These are phyloP conservation scores for Kalmusia sp. DNA, from an alignment of 2,329 filamentous ascomycete genomes.

Conservation along the genomic window DNA sequence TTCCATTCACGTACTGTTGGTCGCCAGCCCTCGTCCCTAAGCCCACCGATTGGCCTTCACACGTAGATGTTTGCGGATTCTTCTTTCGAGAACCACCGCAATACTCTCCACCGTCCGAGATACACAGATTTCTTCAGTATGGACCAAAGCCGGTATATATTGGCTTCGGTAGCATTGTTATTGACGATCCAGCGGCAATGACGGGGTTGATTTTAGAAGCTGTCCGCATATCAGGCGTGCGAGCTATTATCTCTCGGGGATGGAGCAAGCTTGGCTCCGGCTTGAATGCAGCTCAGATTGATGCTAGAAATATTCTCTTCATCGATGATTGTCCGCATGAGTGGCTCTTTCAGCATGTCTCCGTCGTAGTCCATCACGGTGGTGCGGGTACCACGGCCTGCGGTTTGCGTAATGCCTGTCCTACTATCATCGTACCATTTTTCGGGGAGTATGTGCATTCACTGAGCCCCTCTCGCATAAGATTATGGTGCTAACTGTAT, in stretches of 20 bases:
- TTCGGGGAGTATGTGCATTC: slow-evolving; percentile 53
- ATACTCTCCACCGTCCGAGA: slow-evolving; percentile 47
- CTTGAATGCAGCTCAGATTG: slow-evolving; percentile 18
- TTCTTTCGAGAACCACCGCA: slow-evolving; percentile 47
- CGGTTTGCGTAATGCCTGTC: slow-evolving; percentile 57
- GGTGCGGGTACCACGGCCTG: slow-evolving; percentile 65
- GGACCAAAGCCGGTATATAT: slow-evolving; percentile 61
- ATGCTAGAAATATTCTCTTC: slow-evolving; percentile 53
- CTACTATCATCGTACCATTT: slow-evolving; percentile 62
- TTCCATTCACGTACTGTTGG: slow-evolving; percentile 57
- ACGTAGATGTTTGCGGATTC: slow-evolving; percentile 51
- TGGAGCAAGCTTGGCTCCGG: slow-evolving; percentile 52
- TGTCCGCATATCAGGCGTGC: slow-evolving; percentile 36
- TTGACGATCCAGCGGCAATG: slow-evolving; percentile 57
- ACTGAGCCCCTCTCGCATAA: background rate
- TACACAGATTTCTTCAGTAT: slow-evolving; percentile 53
- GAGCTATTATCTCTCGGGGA: slow-evolving; percentile 61
- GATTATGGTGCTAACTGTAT: background rate
- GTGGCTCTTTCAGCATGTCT: slow-evolving; percentile 64
- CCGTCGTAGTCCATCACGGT: slow-evolving; percentile 64
- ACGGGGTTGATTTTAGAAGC: slow-evolving; percentile 56
- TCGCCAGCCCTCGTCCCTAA: slow-evolving; percentile 44
- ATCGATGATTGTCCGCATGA: slow-evolving; percentile 61
- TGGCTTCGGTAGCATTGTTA: slow-evolving; percentile 63
- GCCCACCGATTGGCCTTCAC: slow-evolving; percentile 15